These are phyloP conservation scores for Zoysia japonica DNA, from an alignment of 176 grass and related monocot species.

Conservation along the genomic window DNA sequence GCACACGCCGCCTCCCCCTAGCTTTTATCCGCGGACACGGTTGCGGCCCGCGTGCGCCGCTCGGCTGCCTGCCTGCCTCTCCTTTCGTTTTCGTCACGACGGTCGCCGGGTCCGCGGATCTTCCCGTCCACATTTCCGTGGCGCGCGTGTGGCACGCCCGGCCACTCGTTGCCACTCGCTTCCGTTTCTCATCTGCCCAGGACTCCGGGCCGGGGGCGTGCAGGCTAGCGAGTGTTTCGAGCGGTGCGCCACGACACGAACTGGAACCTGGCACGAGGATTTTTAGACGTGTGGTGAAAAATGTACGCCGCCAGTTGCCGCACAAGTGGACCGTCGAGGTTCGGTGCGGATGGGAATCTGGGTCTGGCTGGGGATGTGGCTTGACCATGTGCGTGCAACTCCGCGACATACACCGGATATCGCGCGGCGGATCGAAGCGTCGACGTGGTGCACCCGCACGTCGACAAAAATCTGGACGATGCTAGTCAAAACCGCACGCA, in stretches of 20 bases:
- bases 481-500: neutral
- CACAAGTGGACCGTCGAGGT: neutral
- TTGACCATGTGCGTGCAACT: neutral
- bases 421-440: neutral
- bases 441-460: constrained; percentile 7
- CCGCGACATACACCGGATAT: neutral
- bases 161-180: neutral
- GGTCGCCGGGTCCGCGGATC: constrained; percentile 19
- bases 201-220: neutral
- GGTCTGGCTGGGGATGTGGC: neutral
- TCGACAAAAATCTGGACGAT: constrained; percentile 6
- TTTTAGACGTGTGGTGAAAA: neutral
- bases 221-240: neutral
- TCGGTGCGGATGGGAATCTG: neutral
- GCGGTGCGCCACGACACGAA: too few species aligned
- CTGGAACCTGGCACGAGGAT: neutral
- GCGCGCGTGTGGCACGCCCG: neutral
- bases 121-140: constrained; percentile 17
- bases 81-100: constrained; percentile 11
- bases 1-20: constrained; percentile 44
- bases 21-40: constrained; percentile 16
- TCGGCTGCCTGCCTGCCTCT: neutral
- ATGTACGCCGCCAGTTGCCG: too few species aligned
- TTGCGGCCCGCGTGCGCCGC: neutral
- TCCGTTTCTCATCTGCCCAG: constrained; percentile 9